Evolutionary conservation across 2,329 filamentous ascomycete genomes (phyloP), one percentile per base, ranked within the genome.

Genomic region (Tympanopsis confertula): DNA sequence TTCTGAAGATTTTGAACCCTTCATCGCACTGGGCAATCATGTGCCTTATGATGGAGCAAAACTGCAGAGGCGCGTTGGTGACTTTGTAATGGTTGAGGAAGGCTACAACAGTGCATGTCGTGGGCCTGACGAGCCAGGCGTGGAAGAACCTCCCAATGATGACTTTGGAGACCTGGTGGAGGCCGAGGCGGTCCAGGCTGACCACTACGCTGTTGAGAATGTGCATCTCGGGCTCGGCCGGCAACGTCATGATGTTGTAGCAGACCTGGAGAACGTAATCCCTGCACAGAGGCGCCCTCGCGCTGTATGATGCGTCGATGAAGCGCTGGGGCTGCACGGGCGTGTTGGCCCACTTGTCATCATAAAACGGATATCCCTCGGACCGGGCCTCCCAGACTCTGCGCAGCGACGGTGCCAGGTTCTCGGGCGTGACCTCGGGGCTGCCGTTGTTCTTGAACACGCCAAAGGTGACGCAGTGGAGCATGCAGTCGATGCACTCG

Each of bases 171-270:
- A 80, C 57, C 26, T 60, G 56, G 39, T 67, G 61, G 38, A 68
- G 59, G 19, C 65, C 60, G 4, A 68, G 51, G 20, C 64, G 61
- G 38, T 70, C 66, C 37, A 89, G 76, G n/a, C 73, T 71, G n/a
- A 71, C 54, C 3, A 89, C 68, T 19, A 91, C 65, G 12, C 69
- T 68, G 50, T 87, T 87, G 59, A 78, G 86, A 3, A 78, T 86
- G 44, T 76, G 66, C 24, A 83, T 68, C 43, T 74, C 74, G 1
- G 83, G 81, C 0, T 76, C 71, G 14, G 72, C 62, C 2, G 67
- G 54, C 2, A 74, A 76, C 3, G 74, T 60, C 13, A 86, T 65
- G 3, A 91, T 59, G 49, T 85, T 86, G 55, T 79, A 78, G 41
- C 63, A 69, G 14, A 74, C 56, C 39, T 63, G 60, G 10, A 51